Evolutionary conservation across 2,329 filamentous ascomycete species (phyloP), one percentile per base, ranked within the genome.

Genomic region (Colletotrichum australisinense): DNA sequence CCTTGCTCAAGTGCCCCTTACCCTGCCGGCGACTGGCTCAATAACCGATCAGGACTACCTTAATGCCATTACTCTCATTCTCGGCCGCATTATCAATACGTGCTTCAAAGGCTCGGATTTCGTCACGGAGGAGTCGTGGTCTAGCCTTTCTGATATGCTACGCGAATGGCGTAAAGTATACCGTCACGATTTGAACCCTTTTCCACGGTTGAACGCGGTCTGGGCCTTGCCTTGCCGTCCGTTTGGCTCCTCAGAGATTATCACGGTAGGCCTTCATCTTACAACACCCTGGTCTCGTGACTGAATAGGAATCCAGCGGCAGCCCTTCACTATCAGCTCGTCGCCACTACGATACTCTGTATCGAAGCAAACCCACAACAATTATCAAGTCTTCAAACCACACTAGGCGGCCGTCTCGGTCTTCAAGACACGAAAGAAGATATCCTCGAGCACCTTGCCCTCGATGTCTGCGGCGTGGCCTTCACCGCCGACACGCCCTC

Each of bases 31-130:
- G 6, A 49, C 26, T 9, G 72, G 68, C 1, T 60, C 77, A 5
- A 35, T 72, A 1, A 72, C 74, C 0, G 81, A 84, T 24, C 76
- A 81, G 26, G 79, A 80, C 69, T 78, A 79, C 30, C 80, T 87
- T 1, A 86, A 88, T 67, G 78, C 78, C 0, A 79, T 86, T 2
- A 84, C 84, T 0, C 77, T 86, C 4, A 77, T 87, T 1, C 78
- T 88, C 0, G 86, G 85, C 0, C 82, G 79, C 6, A 78, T 84
- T 9, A 83, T 88, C 62, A 88, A 88, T 65, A 74, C 76, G 1
- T 78, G 78, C 8, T 84, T 86, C 42, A 1, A 1, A 5, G 42
- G 16, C 52, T 69, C 67, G 0, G 59, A 65, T 1, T 24, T 55
- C 1, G 49, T 77, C 1, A 42, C 75, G 0, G 65, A 30, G 0